Evolutionary conservation across 2,329 filamentous ascomycete species (phyloP).

Genomic region (Ophiosphaerella narmari): DNA sequence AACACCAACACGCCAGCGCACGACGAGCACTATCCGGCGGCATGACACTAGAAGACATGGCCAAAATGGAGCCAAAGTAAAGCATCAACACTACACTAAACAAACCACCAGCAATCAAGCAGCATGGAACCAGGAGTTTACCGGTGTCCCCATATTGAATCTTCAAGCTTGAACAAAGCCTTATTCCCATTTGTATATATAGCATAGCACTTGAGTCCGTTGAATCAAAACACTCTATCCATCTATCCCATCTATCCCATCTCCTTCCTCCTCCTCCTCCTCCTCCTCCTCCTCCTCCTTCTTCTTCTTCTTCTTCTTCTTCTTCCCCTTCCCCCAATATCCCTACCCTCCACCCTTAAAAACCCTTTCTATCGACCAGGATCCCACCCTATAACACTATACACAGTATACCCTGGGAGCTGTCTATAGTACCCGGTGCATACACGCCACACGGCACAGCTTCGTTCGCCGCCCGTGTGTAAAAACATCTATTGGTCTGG

Average conservation of each 20-base stretch:
- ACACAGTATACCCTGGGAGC: neutral
- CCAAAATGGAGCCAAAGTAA: constrained; percentile 1
- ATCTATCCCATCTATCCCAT: neutral
- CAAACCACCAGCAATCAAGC: neutral
- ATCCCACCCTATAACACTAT: constrained; percentile 6
- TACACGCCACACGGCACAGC: neutral
- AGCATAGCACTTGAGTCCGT: neutral
- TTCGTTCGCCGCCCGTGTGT: neutral
- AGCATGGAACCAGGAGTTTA: neutral
- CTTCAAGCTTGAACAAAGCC: neutral
- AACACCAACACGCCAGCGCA: constrained; percentile 33
- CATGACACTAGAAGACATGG: constrained; percentile 5
- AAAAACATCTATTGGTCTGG: too few species aligned
- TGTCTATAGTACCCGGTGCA: constrained; percentile 9
- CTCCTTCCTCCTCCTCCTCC: too few species aligned
- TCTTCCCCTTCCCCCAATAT: neutral
- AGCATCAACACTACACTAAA: too few species aligned
- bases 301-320: too few species aligned
- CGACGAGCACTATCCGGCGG: constrained; percentile 20
- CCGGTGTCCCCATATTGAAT: neutral
- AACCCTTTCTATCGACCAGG: neutral
- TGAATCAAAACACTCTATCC: neutral
- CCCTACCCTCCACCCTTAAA: neutral
- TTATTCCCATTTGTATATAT: neutral
- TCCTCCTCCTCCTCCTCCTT: too few species aligned